A percentile compares a stretch with the other conserved stretches of the same genome.
Evolutionary conservation across 139 green algal species (phyloP).

Genomic region (Haematococcus lacustris): DNA sequence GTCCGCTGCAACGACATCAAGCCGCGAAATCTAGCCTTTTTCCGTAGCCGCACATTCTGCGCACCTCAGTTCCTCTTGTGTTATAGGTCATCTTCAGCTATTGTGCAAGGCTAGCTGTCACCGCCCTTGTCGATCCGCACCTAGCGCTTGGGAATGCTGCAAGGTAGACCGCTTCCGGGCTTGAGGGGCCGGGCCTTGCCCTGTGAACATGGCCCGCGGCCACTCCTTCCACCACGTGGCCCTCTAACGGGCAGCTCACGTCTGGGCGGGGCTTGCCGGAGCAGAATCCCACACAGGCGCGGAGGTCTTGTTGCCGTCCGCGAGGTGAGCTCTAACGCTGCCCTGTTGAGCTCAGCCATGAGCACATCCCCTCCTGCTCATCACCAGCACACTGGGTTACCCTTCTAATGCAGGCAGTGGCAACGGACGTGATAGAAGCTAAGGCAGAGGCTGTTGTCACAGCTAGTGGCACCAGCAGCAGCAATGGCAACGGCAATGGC

Average conservation of each 20-base stretch:
- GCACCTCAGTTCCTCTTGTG: too few species aligned
- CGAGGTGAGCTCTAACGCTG: not conserved
- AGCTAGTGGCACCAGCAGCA: conserved; percentile 15
- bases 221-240: not conserved
- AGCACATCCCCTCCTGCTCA: not conserved
- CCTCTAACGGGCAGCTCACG: not conserved
- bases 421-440: conserved; percentile 34
- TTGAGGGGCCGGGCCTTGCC: too few species aligned
- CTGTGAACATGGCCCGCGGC: too few species aligned
- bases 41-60: too few species aligned
- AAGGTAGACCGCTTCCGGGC: too few species aligned
- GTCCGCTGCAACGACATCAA: too few species aligned
- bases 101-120: too few species aligned
- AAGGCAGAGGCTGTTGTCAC: conserved; percentile 2
- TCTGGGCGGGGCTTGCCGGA: not conserved
- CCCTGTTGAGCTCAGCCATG: not conserved
- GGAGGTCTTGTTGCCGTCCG: not conserved
- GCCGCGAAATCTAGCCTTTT: too few species aligned
- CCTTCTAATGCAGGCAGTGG: conserved; percentile 27
- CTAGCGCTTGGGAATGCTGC: too few species aligned
- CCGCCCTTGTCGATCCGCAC: too few species aligned
- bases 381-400: not conserved
- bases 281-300: not conserved
- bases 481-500: conserved; percentile 24
- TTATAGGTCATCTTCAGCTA: too few species aligned